These are phyloP conservation scores for Phaeoacremonium minimum DNA, from an alignment of 2,329 filamentous ascomycete species.

Conservation along the genomic window DNA sequence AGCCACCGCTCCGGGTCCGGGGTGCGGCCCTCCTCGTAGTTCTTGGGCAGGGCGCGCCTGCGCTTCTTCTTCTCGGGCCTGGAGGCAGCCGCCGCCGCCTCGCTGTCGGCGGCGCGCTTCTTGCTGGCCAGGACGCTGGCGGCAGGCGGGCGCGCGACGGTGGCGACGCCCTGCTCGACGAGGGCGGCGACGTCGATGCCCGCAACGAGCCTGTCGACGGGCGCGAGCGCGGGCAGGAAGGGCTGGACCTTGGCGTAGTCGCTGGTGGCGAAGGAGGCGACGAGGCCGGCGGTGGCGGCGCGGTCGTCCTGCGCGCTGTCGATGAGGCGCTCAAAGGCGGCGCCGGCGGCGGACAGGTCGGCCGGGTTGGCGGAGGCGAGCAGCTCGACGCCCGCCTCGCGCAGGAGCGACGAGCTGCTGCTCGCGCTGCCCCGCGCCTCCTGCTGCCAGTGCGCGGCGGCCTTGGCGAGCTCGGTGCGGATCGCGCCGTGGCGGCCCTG, in stretches of 20 bases:
- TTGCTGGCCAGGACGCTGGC: slow-evolving; percentile 28
- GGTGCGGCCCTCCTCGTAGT: slow-evolving; percentile 72
- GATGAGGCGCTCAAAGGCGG: slow-evolving; percentile 74
- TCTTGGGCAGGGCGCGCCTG: slow-evolving; percentile 59
- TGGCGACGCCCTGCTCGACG: slow-evolving; percentile 61
- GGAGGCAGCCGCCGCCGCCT: slow-evolving; percentile 3
- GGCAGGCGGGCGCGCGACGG: slow-evolving; percentile 33
- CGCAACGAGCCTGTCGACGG: slow-evolving; percentile 56
- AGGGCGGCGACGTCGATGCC: slow-evolving; percentile 59
- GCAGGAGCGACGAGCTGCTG: slow-evolving; percentile 51
- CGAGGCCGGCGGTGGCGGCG: slow-evolving; percentile 73
- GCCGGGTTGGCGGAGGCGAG: slow-evolving; percentile 68
- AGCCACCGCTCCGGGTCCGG: slow-evolving; percentile 92
- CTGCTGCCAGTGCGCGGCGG: slow-evolving; percentile 75
- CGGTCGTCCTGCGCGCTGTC: slow-evolving; percentile 62
- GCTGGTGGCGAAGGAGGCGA: slow-evolving; percentile 71
- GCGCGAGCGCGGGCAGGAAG: slow-evolving; percentile 53
- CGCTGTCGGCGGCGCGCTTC: slow-evolving; percentile 41
- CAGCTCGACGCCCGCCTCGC: slow-evolving; percentile 78
- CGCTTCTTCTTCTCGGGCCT: slow-evolving; percentile 31
- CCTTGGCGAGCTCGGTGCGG: slow-evolving; percentile 70
- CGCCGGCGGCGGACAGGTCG: slow-evolving; percentile 66
- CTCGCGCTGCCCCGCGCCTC: slow-evolving; percentile 41
- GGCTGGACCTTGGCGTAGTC: slow-evolving; percentile 52
- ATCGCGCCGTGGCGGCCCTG: slow-evolving; percentile 71